Conservation (phyloP, 169 alveolate genomes). For the Cryptosporidium sp. region DNA sequence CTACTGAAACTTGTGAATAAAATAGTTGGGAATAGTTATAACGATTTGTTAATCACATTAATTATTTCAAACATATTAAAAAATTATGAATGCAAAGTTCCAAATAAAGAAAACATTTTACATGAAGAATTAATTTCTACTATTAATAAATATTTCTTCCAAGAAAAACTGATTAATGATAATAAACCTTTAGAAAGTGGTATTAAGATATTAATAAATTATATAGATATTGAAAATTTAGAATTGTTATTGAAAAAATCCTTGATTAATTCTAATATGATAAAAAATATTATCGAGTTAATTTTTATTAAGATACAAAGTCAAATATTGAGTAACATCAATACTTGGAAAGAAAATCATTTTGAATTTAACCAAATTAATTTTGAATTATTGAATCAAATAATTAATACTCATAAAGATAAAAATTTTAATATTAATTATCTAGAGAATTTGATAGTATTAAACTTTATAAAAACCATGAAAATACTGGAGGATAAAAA, state of each 20-base stretch:
- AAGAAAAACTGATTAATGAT: not conserved
- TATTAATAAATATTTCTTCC: not conserved
- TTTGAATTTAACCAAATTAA: not conserved
- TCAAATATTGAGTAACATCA: not conserved
- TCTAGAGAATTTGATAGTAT: not conserved
- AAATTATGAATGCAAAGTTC: not conserved
- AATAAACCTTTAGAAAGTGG: not conserved
- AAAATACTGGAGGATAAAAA: not conserved
- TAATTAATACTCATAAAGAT: not conserved
- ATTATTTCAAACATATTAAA: not conserved
- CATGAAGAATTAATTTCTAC: not conserved
- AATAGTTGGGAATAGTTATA: not conserved
- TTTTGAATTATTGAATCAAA: not conserved
- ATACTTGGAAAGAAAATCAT: not conserved
- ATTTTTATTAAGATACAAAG: not conserved
- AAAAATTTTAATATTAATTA: not conserved
- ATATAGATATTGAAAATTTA: not conserved
- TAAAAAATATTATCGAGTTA: not conserved
- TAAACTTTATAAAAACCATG: not conserved
- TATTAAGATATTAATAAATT: not conserved
- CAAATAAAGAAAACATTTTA: not conserved
- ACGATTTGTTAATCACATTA: not conserved
- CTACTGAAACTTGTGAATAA: not conserved
- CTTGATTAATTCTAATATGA: not conserved
- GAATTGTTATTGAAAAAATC: not conserved